A percentile compares a stretch with the other conserved stretches of the same genome.
phyloP scores from a whole-genome alignment of 2,329 filamentous ascomycete genomes.

The Zarea fungicola region DNA sequence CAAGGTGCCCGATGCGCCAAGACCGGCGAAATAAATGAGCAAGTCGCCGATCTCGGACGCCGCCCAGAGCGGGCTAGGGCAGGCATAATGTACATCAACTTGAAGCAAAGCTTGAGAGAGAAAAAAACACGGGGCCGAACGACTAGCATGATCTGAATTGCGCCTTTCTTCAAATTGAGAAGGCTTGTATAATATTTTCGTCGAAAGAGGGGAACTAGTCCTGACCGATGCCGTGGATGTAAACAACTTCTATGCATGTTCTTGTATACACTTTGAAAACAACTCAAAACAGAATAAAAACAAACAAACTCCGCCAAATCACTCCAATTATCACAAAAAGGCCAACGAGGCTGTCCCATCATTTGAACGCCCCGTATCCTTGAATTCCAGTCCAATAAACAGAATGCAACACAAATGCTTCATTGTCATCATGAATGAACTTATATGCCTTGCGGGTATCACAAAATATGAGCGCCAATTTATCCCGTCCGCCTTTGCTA shows the following conservation, averaged over 20 bases:
- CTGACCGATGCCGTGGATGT: background rate
- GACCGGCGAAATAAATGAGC: conserved; percentile 28
- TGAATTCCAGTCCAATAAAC: conserved; percentile 3
- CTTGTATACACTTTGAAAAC: conserved; percentile 1
- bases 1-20: conserved; percentile 72
- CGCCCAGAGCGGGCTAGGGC: too few relatives aligned
- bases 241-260: background rate
- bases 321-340: conserved; percentile 3
- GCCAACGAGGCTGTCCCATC: background rate
- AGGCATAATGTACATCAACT: background rate
- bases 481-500: conserved; percentile 1
- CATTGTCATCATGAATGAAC: conserved; percentile 17
- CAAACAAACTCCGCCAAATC: conserved; percentile 6
- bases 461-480: conserved; percentile 22
- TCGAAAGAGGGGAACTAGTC: background rate
- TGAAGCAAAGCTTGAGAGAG: background rate
- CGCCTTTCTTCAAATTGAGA: background rate
- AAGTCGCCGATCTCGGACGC: too few relatives aligned
- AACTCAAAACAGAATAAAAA: conserved; percentile 1
- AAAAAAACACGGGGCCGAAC: too few relatives aligned
- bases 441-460: conserved; percentile 32
- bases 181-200: conserved; percentile 3
- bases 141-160: background rate
- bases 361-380: background rate
- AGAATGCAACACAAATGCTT: conserved; percentile 13